A percentile compares a stretch with the other conserved stretches of the same genome.
These are phyloP conservation scores for Lumnitzera littorea DNA, from an alignment of 345 rosid genomes.

Conservation along the genomic window DNA sequence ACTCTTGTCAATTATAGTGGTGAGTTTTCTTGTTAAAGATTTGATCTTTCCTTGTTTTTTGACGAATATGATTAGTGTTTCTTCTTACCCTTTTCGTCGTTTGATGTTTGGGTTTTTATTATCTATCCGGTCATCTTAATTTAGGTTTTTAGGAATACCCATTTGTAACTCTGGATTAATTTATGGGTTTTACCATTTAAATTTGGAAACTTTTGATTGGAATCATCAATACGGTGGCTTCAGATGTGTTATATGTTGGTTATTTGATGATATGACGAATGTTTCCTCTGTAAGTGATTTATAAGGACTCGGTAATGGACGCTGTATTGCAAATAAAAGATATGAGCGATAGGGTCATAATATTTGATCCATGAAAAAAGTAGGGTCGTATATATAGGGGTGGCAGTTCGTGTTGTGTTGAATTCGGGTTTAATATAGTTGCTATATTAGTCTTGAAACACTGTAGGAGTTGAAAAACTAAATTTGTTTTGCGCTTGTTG, in stretches of 20 bases:
- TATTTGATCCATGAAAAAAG: too few relatives aligned
- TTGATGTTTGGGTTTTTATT: not conserved
- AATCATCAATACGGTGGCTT: not conserved
- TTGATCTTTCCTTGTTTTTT: constrained; percentile 1
- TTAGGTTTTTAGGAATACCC: not conserved
- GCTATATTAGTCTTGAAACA: too few relatives aligned
- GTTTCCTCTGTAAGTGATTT: too few relatives aligned
- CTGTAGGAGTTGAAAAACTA: too few relatives aligned
- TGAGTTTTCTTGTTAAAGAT: constrained; percentile 10
- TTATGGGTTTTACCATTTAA: not conserved
- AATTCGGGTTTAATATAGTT: constrained; percentile 3
- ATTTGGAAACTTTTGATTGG: not conserved
- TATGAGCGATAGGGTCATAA: too few relatives aligned
- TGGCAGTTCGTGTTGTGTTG: too few relatives aligned
- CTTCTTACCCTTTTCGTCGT: not conserved
- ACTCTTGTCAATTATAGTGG: constrained; percentile 56
- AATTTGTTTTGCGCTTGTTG: not conserved
- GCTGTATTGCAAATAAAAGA: too few relatives aligned
- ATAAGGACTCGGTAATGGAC: too few relatives aligned
- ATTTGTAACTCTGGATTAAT: constrained; percentile 1
- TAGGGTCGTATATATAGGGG: too few relatives aligned
- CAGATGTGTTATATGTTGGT: too few relatives aligned
- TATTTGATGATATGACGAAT: not conserved
- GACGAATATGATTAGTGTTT: not conserved
- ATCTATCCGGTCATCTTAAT: not conserved